Conservation (phyloP, 225 moss, liverwort and hornwort genomes). For the Sphagnum contortum region DNA sequence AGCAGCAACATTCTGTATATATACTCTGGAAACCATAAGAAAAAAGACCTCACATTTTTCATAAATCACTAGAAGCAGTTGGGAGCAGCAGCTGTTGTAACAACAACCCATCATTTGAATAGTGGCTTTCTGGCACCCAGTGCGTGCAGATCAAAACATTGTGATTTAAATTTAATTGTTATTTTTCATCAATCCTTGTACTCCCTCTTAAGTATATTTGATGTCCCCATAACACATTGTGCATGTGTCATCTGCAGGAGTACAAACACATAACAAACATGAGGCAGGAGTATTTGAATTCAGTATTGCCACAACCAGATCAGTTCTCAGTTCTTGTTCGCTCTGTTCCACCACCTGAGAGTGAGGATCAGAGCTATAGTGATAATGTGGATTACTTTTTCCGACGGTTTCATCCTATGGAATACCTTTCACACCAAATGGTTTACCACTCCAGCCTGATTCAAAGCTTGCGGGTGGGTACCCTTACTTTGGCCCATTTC, state of each 20-base stretch:
- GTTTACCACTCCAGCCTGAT: conserved; percentile 49
- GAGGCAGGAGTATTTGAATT: conserved; percentile 41
- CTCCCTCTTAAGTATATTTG: too few relatives aligned
- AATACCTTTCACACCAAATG: conserved; percentile 76
- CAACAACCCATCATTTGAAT: too few relatives aligned
- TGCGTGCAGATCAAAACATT: too few relatives aligned
- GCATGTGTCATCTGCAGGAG: conserved; percentile 26
- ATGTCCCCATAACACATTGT: too few relatives aligned
- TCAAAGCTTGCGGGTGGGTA: conserved; percentile 52
- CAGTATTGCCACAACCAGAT: conserved; percentile 61
- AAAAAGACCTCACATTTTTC: too few relatives aligned
- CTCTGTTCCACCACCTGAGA: conserved; percentile 51
- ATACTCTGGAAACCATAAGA: too few relatives aligned
- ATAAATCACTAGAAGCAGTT: too few relatives aligned
- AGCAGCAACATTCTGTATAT: too few relatives aligned
- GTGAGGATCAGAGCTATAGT: conserved; percentile 43
- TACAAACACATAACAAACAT: conserved; percentile 39
- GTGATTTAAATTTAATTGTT: too few relatives aligned
- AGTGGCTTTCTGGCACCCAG: too few relatives aligned
- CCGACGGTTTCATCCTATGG: conserved; percentile 48
- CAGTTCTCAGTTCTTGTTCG: conserved; percentile 85
- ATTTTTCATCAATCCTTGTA: too few relatives aligned
- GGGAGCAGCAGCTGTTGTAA: too few relatives aligned
- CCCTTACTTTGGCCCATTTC: background rate
- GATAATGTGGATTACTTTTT: conserved; percentile 73